These are phyloP conservation scores for Fusarium napiforme DNA, from an alignment of 2,329 filamentous ascomycete species.

Conservation along the genomic window DNA sequence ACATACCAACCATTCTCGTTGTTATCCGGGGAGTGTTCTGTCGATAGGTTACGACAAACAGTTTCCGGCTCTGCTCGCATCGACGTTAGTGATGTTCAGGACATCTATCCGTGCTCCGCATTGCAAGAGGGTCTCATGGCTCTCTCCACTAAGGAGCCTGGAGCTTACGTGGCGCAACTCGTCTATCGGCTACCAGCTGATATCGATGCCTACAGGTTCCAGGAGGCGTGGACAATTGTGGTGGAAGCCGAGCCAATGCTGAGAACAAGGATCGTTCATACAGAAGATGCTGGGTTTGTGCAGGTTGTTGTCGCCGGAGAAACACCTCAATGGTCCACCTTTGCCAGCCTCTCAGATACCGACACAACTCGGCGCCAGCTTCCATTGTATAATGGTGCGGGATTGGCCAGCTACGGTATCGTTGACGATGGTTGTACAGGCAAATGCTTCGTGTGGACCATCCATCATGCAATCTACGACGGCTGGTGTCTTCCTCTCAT, in stretches of 20 bases:
- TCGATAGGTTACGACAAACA: background rate
- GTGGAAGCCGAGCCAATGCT: conserved; percentile 17
- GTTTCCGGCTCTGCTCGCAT: background rate
- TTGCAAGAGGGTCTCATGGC: conserved; percentile 41
- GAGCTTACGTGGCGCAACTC: conserved; percentile 37
- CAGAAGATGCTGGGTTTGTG: conserved; percentile 23
- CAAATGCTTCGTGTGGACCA: conserved; percentile 39
- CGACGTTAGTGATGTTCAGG: background rate
- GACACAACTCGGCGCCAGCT: conserved; percentile 5
- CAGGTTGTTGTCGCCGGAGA: conserved; percentile 30
- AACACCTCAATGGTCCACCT: conserved; percentile 13
- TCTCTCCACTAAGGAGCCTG: conserved; percentile 27
- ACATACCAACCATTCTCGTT: conserved; percentile 23
- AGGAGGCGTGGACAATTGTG: conserved; percentile 26
- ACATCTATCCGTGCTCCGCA: conserved; percentile 36
- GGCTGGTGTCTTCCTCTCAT: conserved; percentile 43
- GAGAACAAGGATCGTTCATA: conserved; percentile 38
- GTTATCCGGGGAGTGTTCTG: background rate
- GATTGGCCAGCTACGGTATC: conserved; percentile 11
- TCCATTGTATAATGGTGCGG: conserved; percentile 21
- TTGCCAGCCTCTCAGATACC: background rate
- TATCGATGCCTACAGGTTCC: conserved; percentile 4
- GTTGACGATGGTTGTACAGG: background rate
- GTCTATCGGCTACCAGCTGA: conserved; percentile 24
- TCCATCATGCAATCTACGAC: conserved; percentile 45